Conservation (phyloP, 192 early-diverging fungal species). For the Coemansia sp. region DNA sequence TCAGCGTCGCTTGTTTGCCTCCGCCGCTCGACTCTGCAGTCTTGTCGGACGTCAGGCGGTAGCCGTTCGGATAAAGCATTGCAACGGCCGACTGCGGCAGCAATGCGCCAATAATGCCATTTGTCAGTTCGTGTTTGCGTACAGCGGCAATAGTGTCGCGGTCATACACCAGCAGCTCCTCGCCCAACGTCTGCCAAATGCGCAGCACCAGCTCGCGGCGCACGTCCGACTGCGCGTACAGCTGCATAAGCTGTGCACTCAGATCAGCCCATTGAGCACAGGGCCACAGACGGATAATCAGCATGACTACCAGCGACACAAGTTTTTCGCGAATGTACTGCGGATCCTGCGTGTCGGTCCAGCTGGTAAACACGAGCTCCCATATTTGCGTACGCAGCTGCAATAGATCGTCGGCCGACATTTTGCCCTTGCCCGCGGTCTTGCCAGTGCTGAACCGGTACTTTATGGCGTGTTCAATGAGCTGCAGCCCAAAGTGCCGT, state of each 20-base stretch:
- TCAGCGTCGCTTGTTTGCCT: conserved; percentile 19
- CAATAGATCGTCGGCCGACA: conserved; percentile 1
- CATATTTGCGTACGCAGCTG: conserved; percentile 29
- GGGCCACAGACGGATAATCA: conserved; percentile 39
- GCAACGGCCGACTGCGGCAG: conserved; percentile 23
- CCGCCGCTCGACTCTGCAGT: not conserved
- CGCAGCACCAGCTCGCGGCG: conserved; percentile 32
- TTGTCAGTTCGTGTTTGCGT: conserved; percentile 42
- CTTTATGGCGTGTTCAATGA: conserved; percentile 33
- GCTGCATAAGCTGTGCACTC: conserved; percentile 29
- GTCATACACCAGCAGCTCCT: conserved; percentile 50
- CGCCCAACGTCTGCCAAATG: conserved; percentile 47
- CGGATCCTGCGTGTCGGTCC: conserved; percentile 6
- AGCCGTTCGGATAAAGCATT: conserved; percentile 39
- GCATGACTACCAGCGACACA: conserved; percentile 34
- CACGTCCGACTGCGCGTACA: conserved; percentile 15
- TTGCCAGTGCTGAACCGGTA: conserved; percentile 11
- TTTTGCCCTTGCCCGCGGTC: not conserved
- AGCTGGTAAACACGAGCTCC: conserved; percentile 12
- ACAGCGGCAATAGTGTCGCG: conserved; percentile 35
- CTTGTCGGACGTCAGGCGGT: conserved; percentile 32
- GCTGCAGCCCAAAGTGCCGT: conserved; percentile 46
- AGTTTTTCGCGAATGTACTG: conserved; percentile 44
- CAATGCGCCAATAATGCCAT: conserved; percentile 39
- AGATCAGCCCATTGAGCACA: conserved; percentile 32